Evolutionary conservation across 305 asterid genomes (phyloP).

Genomic region (Salvia sclarea): DNA sequence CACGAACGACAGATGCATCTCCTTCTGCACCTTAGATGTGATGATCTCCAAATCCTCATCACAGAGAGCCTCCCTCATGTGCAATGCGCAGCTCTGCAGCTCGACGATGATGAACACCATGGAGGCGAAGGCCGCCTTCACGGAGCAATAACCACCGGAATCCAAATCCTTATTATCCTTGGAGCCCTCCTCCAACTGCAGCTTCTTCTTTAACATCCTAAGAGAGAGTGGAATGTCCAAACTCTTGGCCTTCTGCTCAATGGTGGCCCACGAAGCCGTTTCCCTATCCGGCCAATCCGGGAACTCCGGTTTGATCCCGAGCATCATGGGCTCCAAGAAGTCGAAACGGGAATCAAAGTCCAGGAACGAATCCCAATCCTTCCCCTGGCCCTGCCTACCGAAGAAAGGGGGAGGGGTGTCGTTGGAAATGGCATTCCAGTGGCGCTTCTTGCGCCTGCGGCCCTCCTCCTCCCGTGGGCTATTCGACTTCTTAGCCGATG

Average conservation of each 20-base stretch:
- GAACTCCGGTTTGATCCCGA: slow-evolving; percentile 70
- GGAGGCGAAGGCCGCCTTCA: slow-evolving; percentile 64
- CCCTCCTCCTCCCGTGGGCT: slow-evolving; percentile 27
- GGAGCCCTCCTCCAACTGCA: slow-evolving; percentile 42
- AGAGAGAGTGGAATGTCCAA: slow-evolving; percentile 77
- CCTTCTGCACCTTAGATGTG: slow-evolving; percentile 52
- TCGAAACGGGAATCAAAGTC: slow-evolving; percentile 48
- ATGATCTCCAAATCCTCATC: slow-evolving; percentile 59
- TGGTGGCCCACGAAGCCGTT: slow-evolving; percentile 39
- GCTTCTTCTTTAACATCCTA: slow-evolving; percentile 74
- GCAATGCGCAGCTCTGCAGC: slow-evolving; percentile 72
- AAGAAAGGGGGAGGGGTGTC: slow-evolving; percentile 29
- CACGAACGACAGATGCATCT: slow-evolving; percentile 64
- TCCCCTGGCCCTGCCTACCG: slow-evolving; percentile 16
- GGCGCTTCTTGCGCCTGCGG: slow-evolving; percentile 25
- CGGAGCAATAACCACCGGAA: slow-evolving; percentile 44
- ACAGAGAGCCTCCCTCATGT: slow-evolving; percentile 62
- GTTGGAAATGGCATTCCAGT: slow-evolving; percentile 34
- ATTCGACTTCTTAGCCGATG: slow-evolving; percentile 31
- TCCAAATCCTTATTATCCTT: slow-evolving; percentile 31
- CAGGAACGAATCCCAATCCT: slow-evolving; percentile 40
- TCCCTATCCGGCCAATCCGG: slow-evolving; percentile 68
- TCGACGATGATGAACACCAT: slow-evolving; percentile 69
- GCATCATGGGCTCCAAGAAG: slow-evolving; percentile 72
- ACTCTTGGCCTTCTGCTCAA: slow-evolving; percentile 78